Evolutionary conservation across 2,329 filamentous ascomycete genomes (phyloP).

Genomic region (Neonectria ditissima): DNA sequence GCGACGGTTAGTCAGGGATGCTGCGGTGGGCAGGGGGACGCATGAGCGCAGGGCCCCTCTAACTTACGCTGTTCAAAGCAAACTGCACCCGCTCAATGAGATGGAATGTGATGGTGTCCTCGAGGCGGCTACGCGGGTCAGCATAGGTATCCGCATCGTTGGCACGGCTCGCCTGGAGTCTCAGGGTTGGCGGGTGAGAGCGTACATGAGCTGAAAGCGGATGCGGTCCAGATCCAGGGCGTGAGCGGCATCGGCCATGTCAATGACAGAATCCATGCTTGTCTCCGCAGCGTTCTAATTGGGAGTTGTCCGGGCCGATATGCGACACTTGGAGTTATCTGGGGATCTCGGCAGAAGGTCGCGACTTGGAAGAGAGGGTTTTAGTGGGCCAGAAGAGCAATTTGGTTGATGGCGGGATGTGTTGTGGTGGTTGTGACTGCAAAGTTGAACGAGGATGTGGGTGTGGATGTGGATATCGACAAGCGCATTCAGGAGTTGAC

Average conservation of each 20-base stretch:
- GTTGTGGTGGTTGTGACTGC: background rate
- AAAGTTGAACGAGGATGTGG: background rate
- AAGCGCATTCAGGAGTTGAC: constrained; percentile 20
- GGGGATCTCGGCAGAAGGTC: background rate
- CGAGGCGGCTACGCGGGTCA: constrained; percentile 78
- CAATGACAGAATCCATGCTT: constrained; percentile 88
- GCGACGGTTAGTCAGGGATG: constrained; percentile 30
- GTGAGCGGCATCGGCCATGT: constrained; percentile 85
- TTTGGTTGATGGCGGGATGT: background rate
- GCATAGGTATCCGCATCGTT: constrained; percentile 14
- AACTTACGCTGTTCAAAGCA: constrained; percentile 75
- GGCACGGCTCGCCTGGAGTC: constrained; percentile 20
- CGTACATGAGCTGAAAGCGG: constrained; percentile 91
- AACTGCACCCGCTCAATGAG: constrained; percentile 99
- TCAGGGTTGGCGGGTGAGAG: constrained; percentile 16
- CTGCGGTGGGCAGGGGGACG: constrained; percentile 28
- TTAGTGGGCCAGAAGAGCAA: background rate
- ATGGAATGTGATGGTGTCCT: constrained; percentile 98
- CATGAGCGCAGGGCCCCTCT: constrained; percentile 21
- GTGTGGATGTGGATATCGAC: constrained; percentile 1
- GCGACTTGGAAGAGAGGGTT: background rate
- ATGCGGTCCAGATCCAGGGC: constrained; percentile 92
- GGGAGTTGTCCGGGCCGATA: background rate
- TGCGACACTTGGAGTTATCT: background rate
- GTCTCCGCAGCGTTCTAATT: constrained; percentile 21